Conservation (phyloP, 495 filamentous ascomycete species). For the Penicillium taxi region DNA sequence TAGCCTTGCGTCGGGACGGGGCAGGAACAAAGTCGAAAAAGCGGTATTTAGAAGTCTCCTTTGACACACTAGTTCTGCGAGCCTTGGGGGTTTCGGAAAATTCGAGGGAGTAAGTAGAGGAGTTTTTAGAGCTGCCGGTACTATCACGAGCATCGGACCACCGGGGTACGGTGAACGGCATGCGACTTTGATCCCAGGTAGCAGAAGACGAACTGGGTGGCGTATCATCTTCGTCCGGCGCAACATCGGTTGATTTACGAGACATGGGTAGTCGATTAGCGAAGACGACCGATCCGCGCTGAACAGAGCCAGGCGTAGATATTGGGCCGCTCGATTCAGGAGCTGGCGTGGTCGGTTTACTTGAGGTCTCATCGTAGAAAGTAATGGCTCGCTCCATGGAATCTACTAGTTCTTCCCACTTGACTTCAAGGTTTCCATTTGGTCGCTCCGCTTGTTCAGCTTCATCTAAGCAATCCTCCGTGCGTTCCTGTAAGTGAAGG, state of each 20-base stretch:
- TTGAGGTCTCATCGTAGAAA: conserved; percentile 33
- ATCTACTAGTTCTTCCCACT: conserved; percentile 70
- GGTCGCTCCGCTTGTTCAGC: conserved; percentile 68
- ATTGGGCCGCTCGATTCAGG: conserved; percentile 21
- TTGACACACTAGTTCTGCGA: conserved; percentile 36
- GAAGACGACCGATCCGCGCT: conserved; percentile 42
- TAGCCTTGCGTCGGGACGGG: conserved; percentile 36
- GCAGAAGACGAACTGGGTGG: conserved; percentile 47
- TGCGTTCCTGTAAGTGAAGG: conserved; percentile 59
- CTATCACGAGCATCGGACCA: conserved; percentile 43
- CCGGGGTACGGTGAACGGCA: conserved; percentile 34
- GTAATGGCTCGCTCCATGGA: conserved; percentile 51
- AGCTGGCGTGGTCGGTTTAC: conserved; percentile 35
- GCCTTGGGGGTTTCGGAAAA: conserved; percentile 33
- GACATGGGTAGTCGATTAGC: conserved; percentile 31
- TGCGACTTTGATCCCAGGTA: conserved; percentile 42
- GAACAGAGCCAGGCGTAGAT: conserved; percentile 6
- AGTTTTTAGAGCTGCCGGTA: conserved; percentile 42
- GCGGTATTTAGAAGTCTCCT: conserved; percentile 41
- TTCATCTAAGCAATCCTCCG: conserved; percentile 59
- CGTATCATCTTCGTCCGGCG: conserved; percentile 38
- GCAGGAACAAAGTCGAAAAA: conserved; percentile 42
- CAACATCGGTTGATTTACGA: conserved; percentile 37
- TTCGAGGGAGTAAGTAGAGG: conserved; percentile 41
- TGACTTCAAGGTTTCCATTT: conserved; percentile 48